Base-by-base conservation (phyloP, 75 land plant species). In the Cupressus sempervirens region DNA sequence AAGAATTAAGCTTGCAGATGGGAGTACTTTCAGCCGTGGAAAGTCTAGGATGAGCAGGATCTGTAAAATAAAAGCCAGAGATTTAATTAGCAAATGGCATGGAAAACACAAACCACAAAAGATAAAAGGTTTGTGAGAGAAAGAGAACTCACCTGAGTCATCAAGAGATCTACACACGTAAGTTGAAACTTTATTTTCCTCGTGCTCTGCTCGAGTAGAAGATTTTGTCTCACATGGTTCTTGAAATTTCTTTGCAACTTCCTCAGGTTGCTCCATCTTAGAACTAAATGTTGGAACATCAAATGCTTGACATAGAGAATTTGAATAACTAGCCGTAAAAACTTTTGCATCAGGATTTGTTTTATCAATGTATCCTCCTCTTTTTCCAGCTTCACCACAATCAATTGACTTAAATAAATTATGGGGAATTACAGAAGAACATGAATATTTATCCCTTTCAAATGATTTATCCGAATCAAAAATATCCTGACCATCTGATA, bases 11-110 rank as follows among this genome's bases (percentile, higher is more conserved):
- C 45, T 79, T 79, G 45, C 15, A 79, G 48, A 40, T 30, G 45
- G 45, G 81, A 45, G 81, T 79, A 43, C 81, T 10, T 41, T 43
- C 30, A 79, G 50, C 48, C n/a, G 12, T 20, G 15, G 50, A 26
- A 26, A 79, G 3, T n/a, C 32, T 3, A 3, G n/a, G 48, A 43
- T n/a, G 46, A 43, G 32, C 48, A 43, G 30, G n/a, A 79, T 79
- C 81, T 79, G 81, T 79, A n/a, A 29, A 43, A n/a, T n/a, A 79
- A 23, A 79, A n/a, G 45, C 30, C 81, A 79, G 74, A 72, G 30
- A 3, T 6, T 45, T 26, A 45, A 43, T 45, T 79, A 79, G 10
- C 43, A 30, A 79, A 79, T 10, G 11, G 45, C 48, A 79, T 45
- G 81, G 46, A 79, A 43, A 43, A 23, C 13, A 77, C 23, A 36